Evolutionary conservation across 257 asterid genomes (phyloP).

Genomic region (Gardenia jasminoides): DNA sequence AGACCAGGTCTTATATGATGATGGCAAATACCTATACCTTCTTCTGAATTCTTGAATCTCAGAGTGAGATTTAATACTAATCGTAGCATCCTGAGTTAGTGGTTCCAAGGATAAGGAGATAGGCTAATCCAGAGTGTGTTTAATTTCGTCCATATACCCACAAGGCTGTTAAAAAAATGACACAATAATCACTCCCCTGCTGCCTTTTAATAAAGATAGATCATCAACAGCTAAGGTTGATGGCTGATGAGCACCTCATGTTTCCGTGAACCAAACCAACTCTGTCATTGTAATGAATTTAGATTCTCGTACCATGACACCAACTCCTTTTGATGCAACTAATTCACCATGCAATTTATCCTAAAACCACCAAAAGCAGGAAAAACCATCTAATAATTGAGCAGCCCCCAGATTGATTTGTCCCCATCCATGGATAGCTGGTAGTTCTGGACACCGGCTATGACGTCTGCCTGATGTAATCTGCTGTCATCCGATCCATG

Average conservation of each 20-base stretch:
- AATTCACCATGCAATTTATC: background rate
- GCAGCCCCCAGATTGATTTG: background rate
- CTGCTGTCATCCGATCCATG: background rate
- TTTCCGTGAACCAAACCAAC: background rate
- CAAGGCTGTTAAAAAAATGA: no score
- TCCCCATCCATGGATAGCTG: background rate
- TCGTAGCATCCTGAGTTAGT: background rate
- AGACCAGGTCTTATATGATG: no score
- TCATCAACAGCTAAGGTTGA: background rate
- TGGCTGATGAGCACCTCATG: background rate
- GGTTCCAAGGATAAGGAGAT: no score
- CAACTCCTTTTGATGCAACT: background rate
- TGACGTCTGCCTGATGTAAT: background rate
- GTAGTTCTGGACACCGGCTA: background rate
- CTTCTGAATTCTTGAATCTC: background rate
- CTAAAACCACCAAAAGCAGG: background rate
- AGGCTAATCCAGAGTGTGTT: no score
- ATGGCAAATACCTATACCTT: background rate
- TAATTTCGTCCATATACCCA: no score
- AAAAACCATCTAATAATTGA: background rate
- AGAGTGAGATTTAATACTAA: background rate
- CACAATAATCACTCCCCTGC: background rate
- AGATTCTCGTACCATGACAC: background rate
- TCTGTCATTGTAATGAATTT: background rate
- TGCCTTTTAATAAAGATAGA: background rate